A percentile compares a stretch with the other conserved stretches of the same genome.
These are phyloP conservation scores for Amoebophrya sp. DNA, from an alignment of 169 alveolate species.

Conservation along the genomic window DNA sequence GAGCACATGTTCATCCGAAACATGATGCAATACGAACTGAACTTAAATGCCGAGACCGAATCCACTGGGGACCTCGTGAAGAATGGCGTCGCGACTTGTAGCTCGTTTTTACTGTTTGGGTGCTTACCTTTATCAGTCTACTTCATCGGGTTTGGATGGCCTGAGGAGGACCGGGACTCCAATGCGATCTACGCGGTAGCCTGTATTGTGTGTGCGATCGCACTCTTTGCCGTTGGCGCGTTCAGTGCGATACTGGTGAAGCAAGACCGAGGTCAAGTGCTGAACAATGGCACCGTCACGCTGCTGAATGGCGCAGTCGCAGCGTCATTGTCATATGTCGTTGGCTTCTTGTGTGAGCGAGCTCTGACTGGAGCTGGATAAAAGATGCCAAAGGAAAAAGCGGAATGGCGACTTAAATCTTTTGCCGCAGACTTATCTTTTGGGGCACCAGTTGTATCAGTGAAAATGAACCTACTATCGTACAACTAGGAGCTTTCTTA, in stretches of 20 bases:
- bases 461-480: too few relatives aligned
- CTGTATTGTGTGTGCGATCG: not conserved
- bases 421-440: too few relatives aligned
- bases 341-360: not conserved
- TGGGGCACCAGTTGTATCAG: too few relatives aligned
- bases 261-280: not conserved
- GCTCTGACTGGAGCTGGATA: not conserved
- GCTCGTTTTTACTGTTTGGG: not conserved
- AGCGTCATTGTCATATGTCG: not conserved
- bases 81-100: constrained; percentile 13
- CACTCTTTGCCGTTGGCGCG: not conserved
- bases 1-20: not conserved
- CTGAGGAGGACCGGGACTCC: not conserved
- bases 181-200: not conserved
- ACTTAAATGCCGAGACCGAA: not conserved
- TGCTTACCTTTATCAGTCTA: not conserved
- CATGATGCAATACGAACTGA: not conserved
- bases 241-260: not conserved
- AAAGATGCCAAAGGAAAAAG: too few relatives aligned
- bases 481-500: too few relatives aligned
- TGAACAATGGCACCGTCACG: not conserved
- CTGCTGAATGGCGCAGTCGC: constrained; percentile 14
- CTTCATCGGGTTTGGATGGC: not conserved
- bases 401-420: too few relatives aligned
- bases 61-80: not conserved